A percentile compares a stretch with the other conserved stretches of the same genome.
phyloP scores from a whole-genome alignment of 257 asterid species.

The Petrea volubilis region DNA sequence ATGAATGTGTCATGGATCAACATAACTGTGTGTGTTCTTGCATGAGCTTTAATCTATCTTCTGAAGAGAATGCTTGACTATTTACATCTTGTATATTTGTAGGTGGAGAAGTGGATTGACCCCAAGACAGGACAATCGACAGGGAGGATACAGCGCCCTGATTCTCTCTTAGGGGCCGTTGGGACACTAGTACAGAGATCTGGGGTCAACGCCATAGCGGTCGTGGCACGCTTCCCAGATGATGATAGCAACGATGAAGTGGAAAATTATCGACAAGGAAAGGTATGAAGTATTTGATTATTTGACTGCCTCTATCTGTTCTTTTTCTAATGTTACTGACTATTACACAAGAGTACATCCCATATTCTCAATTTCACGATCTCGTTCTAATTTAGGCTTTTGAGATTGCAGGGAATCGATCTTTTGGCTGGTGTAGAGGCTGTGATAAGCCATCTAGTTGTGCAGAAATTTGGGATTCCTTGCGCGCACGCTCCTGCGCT shows the following conservation, averaged over 20 bases:
- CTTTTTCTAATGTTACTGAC: background rate
- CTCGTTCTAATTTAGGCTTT: constrained; percentile 16
- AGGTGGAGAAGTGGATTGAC: constrained; percentile 90
- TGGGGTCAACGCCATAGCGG: constrained; percentile 75
- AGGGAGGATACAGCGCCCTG: constrained; percentile 75
- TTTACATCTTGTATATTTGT: background rate
- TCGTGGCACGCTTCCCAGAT: constrained; percentile 93
- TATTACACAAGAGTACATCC: background rate
- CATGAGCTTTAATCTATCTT: too few species aligned
- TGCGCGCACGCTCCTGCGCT: constrained; percentile 94
- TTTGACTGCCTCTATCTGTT: background rate
- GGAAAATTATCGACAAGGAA: constrained; percentile 74
- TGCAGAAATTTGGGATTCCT: constrained; percentile 72
- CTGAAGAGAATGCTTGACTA: background rate
- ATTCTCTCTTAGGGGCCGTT: constrained; percentile 82
- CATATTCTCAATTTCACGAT: background rate
- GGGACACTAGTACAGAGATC: constrained; percentile 47
- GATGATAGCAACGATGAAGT: constrained; percentile 59
- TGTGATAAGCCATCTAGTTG: constrained; percentile 87
- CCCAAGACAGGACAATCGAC: constrained; percentile 79
- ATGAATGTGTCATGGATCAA: too few species aligned
- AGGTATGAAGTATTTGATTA: constrained; percentile 37
- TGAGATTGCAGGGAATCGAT: constrained; percentile 67
- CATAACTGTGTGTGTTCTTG: too few species aligned
- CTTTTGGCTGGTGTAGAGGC: constrained; percentile 92